phyloP scores from a whole-genome alignment of 169 alveolate species.

The Cryptosporidium sp. region DNA sequence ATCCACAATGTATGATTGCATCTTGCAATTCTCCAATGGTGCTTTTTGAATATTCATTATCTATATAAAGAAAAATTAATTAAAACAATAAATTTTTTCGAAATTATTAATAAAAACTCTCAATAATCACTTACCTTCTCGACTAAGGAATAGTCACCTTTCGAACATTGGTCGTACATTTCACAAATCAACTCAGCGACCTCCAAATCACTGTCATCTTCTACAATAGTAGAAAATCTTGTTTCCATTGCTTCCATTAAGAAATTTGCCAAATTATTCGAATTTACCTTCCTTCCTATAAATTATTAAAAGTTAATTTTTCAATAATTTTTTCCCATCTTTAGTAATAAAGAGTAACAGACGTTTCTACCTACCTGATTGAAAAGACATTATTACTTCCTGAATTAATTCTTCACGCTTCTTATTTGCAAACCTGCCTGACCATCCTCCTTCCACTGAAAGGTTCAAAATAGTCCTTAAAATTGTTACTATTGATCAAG shows the following conservation, averaged over 20 bases:
- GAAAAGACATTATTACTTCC: constrained; percentile 56
- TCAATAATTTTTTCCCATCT: not conserved
- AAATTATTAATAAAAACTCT: not conserved
- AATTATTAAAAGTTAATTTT: not conserved
- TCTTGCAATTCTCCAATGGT: constrained; percentile 55
- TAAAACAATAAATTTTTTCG: not conserved
- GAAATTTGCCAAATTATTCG: constrained; percentile 47
- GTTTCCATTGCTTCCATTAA: constrained; percentile 52
- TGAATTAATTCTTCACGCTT: constrained; percentile 42
- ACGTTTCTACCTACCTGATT: constrained; percentile 38
- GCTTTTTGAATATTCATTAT: constrained; percentile 47
- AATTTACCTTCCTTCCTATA: constrained; percentile 43
- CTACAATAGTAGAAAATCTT: constrained; percentile 56
- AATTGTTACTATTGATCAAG: not conserved
- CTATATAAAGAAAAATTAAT: constrained; percentile 1
- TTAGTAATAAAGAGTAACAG: not conserved
- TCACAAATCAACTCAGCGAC: constrained; percentile 65
- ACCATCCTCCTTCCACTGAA: constrained; percentile 67
- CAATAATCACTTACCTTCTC: constrained; percentile 40
- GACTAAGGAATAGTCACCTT: constrained; percentile 33
- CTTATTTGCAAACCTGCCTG: constrained; percentile 59
- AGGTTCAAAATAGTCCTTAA: constrained; percentile 64
- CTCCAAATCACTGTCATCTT: constrained; percentile 67
- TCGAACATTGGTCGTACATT: constrained; percentile 42
- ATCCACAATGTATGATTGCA: constrained; percentile 59